Conservation (phyloP, 2,329 filamentous ascomycete species). For the Bipolaris oryzae region DNA sequence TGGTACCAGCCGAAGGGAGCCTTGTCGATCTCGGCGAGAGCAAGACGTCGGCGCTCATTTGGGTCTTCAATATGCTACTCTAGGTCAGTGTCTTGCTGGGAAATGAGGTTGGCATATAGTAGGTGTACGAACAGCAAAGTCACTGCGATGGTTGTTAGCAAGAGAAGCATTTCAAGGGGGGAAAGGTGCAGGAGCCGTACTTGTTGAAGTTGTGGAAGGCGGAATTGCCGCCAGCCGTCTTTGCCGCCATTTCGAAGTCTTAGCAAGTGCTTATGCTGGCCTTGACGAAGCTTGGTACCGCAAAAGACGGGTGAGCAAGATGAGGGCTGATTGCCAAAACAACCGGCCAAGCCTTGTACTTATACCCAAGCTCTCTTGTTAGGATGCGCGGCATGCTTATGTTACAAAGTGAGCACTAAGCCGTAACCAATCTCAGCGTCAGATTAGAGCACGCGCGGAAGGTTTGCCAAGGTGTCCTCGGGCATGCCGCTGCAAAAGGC, state of each 20-base stretch:
- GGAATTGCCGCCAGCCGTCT: constrained; percentile 31
- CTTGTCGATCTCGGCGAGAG: constrained; percentile 81
- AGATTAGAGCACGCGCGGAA: constrained; percentile 1
- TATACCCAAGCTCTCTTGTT: constrained; percentile 10
- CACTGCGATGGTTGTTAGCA: constrained; percentile 5
- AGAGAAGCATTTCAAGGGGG: not conserved
- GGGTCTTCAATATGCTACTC: constrained; percentile 64
- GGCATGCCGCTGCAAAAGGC: constrained; percentile 4
- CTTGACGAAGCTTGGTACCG: constrained; percentile 17
- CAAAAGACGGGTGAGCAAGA: constrained; percentile 3
- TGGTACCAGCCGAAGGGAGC: constrained; percentile 84
- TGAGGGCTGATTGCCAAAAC: constrained; percentile 4
- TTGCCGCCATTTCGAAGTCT: constrained; percentile 23
- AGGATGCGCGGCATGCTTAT: constrained; percentile 1
- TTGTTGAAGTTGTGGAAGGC: constrained; percentile 39
- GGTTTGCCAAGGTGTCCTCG: not conserved
- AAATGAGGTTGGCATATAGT: no score
- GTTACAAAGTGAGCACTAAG: not conserved
- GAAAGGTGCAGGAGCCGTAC: constrained; percentile 1
- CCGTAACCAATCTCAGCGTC: constrained; percentile 4
- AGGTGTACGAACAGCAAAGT: constrained; percentile 36
- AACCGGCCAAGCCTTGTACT: constrained; percentile 16
- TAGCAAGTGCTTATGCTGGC: constrained; percentile 15
- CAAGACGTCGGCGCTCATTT: constrained; percentile 78
- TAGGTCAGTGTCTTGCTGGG: not conserved